Percentiles rank a stretch among this genome's conserved stretches.
These are phyloP conservation scores for Tagetes patula DNA, from an alignment of 129 eudicot species.

Conservation along the genomic window DNA sequence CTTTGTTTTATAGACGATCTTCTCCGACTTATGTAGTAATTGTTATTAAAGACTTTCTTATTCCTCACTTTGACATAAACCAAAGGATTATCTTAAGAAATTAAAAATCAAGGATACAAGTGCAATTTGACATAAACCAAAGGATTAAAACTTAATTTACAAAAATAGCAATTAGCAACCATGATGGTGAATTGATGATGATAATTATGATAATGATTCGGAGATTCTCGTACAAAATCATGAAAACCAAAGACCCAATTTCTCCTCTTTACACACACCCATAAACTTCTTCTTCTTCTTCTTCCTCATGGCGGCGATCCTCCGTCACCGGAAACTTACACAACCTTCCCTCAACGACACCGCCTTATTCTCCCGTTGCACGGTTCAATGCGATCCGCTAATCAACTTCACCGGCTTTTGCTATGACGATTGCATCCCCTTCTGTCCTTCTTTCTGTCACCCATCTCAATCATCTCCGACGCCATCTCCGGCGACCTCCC, in stretches of 20 bases:
- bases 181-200: neutral
- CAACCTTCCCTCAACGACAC: neutral
- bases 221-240: slow-evolving; percentile 18
- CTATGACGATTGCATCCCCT: neutral
- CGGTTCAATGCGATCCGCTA: neutral
- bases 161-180: no score
- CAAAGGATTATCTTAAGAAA: no score
- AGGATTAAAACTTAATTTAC: no score
- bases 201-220: neutral
- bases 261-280: slow-evolving; percentile 1
- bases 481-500: slow-evolving; percentile 11
- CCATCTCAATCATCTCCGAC: neutral
- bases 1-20: no score
- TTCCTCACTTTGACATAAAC: no score
- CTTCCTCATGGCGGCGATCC: slow-evolving; percentile 26
- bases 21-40: no score
- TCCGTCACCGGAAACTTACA: slow-evolving; percentile 31
- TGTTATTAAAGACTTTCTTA: no score
- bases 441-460: slow-evolving; percentile 28
- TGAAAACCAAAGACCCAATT: slow-evolving; percentile 12
- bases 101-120: no score
- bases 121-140: no score
- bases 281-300: neutral
- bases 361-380: neutral
- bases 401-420: slow-evolving; percentile 16